phyloP scores from a whole-genome alignment of 768 basidiomycete genomes.

The Coprinellus aureogranulatus region DNA sequence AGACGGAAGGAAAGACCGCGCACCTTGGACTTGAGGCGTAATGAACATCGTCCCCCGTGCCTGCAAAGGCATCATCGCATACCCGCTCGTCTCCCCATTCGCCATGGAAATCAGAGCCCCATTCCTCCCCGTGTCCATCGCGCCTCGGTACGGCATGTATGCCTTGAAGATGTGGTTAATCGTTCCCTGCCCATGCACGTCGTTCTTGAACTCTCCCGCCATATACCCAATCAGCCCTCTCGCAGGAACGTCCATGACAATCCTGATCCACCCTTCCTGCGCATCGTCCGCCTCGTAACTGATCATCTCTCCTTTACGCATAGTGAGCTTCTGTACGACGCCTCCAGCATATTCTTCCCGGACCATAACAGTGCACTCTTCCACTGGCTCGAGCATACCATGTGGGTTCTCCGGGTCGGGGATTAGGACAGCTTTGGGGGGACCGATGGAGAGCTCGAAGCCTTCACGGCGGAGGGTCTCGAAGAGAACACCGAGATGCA shows the following conservation, averaged over 20 bases:
- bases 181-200: slow-evolving; percentile 51
- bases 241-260: slow-evolving; percentile 49
- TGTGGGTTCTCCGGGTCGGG: slow-evolving; percentile 34
- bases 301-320: slow-evolving; percentile 47
- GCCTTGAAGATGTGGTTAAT: slow-evolving; percentile 53
- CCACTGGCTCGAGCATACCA: slow-evolving; percentile 44
- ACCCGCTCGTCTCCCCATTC: slow-evolving; percentile 43
- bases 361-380: slow-evolving; percentile 44
- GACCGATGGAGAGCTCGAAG: slow-evolving; percentile 45
- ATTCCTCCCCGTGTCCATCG: slow-evolving; percentile 46
- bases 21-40: slow-evolving; percentile 40
- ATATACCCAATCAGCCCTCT: slow-evolving; percentile 51
- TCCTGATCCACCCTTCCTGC: slow-evolving; percentile 46
- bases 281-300: slow-evolving; percentile 42
- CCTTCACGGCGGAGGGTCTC: slow-evolving; percentile 50
- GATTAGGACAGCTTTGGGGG: slow-evolving; percentile 51
- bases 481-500: slow-evolving; percentile 50
- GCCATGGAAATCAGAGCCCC: slow-evolving; percentile 49
- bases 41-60: slow-evolving; percentile 48
- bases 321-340: slow-evolving; percentile 51
- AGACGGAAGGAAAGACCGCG: slow-evolving; percentile 1
- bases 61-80: slow-evolving; percentile 49
- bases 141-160: slow-evolving; percentile 43
- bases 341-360: slow-evolving; percentile 46
- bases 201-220: slow-evolving; percentile 52